Evolutionary conservation across 179 eudicot species (phyloP).

Genomic region (Pouteria campechiana): DNA sequence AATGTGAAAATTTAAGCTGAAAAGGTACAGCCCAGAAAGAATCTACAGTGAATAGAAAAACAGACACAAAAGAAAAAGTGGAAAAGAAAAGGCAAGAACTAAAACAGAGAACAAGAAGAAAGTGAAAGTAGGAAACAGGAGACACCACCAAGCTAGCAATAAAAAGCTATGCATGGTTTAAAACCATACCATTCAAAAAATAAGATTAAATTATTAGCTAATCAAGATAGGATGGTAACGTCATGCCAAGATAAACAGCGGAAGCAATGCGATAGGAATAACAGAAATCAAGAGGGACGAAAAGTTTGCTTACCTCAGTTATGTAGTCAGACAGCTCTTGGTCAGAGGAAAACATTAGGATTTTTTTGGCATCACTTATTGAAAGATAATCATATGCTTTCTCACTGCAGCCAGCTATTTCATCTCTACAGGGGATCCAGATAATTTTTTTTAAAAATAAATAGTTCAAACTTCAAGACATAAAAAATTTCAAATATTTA

Average conservation of each 20-base stretch:
- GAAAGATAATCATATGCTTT: constrained; percentile 91
- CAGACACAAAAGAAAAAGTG: no score
- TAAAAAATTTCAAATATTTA: no score
- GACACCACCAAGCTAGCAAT: not conserved
- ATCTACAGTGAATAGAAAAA: no score
- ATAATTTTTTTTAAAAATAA: not conserved
- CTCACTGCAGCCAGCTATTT: constrained; percentile 96
- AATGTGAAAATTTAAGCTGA: no score
- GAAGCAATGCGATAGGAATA: no score
- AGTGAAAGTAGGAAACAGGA: no score
- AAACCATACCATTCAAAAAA: not conserved
- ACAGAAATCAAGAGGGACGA: no score
- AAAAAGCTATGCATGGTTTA: not conserved
- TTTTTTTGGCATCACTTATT: constrained; percentile 57
- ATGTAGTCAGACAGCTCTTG: constrained; percentile 57
- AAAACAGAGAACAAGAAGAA: no score
- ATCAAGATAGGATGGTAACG: no score
- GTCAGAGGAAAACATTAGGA: constrained; percentile 69
- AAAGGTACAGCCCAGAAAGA: no score
- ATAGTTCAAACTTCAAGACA: not conserved
- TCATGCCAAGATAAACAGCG: no score
- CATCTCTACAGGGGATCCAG: constrained; percentile 70
- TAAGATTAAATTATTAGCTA: not conserved
- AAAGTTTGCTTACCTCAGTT: constrained; percentile 82
- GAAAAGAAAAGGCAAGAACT: no score